Evolutionary conservation across 2,329 filamentous ascomycete genomes (phyloP), one percentile per base, ranked within the genome.

Genomic region (Coniochaeta pulveracea): DNA sequence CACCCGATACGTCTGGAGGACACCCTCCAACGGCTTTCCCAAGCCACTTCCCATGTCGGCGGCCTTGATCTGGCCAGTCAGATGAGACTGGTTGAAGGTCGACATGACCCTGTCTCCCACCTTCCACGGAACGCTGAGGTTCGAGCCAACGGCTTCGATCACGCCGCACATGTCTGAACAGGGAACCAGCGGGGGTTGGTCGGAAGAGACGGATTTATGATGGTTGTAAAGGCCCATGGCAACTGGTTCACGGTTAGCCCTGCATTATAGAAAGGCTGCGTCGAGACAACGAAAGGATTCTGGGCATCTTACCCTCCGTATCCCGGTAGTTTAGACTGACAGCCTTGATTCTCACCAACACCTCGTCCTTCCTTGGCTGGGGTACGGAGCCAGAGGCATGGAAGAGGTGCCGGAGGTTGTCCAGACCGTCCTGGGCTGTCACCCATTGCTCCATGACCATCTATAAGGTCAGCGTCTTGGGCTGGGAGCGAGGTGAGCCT

Each of bases 131-230:
- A 40, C 28, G 5, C 57, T 55, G 3, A 53, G 48, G n/a, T 55
- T 58, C 12, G 60, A 49, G 21, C 70, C 69, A 19, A 68, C 44
- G 10, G 62, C 51, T 3, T 70, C 56, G 28, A 84, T 59, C 7
- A 63, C 62, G 27, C 79, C 80, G 54, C 76, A 80, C 64, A 80
- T 80, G 52, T 85, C 80, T 15, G 76, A 80, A 52, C 73, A 78
- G 2, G 77, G 76, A 2, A 83, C 72, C 10, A 82, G 45, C 35
- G 61, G 38, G 34, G 28, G 28, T 54, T 34, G 34, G 23, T 49
- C 54, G 26, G 51, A 42, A 10, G 51, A 39, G 28, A 73, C 55
- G 4, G 64, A 62, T 43, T 67, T 64, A 57, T 82, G 75, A 52
- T 83, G 76, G 47, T 63, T 73, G 57, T 82, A 84, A 10, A 72